Percentiles rank a stretch among this genome's conserved stretches.
Evolutionary conservation across 495 filamentous ascomycete species (phyloP).

Genomic region (Aspergillus heteromorphus): DNA sequence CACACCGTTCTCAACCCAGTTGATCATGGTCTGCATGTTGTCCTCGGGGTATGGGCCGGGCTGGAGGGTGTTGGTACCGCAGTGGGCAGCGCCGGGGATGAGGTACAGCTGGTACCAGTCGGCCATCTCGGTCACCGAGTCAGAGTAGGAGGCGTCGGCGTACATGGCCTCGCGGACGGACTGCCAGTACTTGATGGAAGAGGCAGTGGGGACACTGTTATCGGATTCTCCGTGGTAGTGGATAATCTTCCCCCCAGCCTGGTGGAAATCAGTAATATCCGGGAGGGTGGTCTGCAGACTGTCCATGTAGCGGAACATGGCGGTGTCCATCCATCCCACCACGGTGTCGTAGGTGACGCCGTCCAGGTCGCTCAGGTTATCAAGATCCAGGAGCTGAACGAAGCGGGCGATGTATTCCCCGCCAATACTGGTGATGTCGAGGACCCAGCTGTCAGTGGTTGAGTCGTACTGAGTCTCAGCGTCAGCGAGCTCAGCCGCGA

Average conservation of each 20-base stretch:
- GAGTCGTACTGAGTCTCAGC: slow-evolving; percentile 20
- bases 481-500: slow-evolving; percentile 25
- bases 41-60: slow-evolving; percentile 43
- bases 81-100: slow-evolving; percentile 47
- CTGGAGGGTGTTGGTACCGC: slow-evolving; percentile 38
- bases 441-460: slow-evolving; percentile 15
- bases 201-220: slow-evolving; percentile 40
- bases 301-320: slow-evolving; percentile 24
- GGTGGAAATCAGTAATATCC: slow-evolving; percentile 39
- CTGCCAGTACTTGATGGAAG: slow-evolving; percentile 48
- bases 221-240: slow-evolving; percentile 52
- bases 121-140: slow-evolving; percentile 32
- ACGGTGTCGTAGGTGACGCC: slow-evolving; percentile 47
- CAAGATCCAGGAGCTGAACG: slow-evolving; percentile 21
- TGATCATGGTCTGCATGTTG: slow-evolving; percentile 41
- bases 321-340: slow-evolving; percentile 38
- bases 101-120: slow-evolving; percentile 52
- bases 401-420: slow-evolving; percentile 24
- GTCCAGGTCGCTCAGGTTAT: slow-evolving; percentile 28
- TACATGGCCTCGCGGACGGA: slow-evolving; percentile 48
- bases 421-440: slow-evolving; percentile 19
- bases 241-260: slow-evolving; percentile 42
- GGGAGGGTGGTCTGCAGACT: slow-evolving; percentile 33
- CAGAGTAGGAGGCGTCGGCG: slow-evolving; percentile 23
- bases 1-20: slow-evolving; percentile 49